A percentile compares a stretch with the other conserved stretches of the same genome.
These are phyloP conservation scores for Odontarrhena argentea DNA, from an alignment of 345 rosid species.

Conservation along the genomic window DNA sequence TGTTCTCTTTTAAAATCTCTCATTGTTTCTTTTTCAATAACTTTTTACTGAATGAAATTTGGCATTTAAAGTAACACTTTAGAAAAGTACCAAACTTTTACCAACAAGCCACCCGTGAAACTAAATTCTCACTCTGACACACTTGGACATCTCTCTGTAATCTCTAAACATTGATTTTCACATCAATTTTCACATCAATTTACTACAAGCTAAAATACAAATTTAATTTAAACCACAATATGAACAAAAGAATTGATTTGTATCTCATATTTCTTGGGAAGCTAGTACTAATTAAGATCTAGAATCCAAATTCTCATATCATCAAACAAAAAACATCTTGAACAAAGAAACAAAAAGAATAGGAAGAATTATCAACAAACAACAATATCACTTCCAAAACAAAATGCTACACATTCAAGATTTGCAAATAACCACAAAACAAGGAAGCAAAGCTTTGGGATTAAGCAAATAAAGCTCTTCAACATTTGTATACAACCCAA, in stretches of 20 bases:
- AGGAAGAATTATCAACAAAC: constrained; percentile 7
- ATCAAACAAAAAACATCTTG: no score
- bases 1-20: no score
- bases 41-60: constrained; percentile 22
- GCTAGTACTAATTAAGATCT: not conserved
- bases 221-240: not conserved
- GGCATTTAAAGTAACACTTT: constrained; percentile 22
- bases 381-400: not conserved
- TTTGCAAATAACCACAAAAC: constrained; percentile 88
- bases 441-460: constrained; percentile 91
- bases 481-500: constrained; percentile 86
- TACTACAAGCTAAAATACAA: constrained; percentile 6
- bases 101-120: constrained; percentile 39
- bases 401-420: constrained; percentile 44
- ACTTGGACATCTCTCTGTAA: not conserved
- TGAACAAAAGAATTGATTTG: not conserved
- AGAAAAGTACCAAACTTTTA: not conserved
- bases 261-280: no score
- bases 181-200: not conserved
- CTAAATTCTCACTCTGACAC: constrained; percentile 26
- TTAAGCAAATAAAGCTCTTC: constrained; percentile 97
- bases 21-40: not conserved
- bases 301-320: not conserved
- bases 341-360: not conserved
- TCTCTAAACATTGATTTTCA: constrained; percentile 7